phyloP scores from a whole-genome alignment of 169 alveolate genomes.

The Plasmodium falciparum region DNA sequence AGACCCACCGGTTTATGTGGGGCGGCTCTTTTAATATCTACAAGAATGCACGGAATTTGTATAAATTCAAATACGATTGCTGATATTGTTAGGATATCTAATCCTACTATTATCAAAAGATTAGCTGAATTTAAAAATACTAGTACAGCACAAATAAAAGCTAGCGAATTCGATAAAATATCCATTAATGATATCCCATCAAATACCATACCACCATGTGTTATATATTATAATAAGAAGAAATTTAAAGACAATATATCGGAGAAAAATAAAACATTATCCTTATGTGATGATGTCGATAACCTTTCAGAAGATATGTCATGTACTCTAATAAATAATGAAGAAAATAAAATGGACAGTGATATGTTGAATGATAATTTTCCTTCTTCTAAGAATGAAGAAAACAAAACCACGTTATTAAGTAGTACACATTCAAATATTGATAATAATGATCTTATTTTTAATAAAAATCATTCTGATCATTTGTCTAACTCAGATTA shows the following conservation, averaged over 20 bases:
- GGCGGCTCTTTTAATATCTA: conserved; percentile 98
- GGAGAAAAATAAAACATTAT: conserved; percentile 49
- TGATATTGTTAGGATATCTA: conserved; percentile 94
- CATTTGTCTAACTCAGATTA: conserved; percentile 16
- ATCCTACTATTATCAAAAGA: conserved; percentile 96
- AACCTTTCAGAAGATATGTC: not conserved
- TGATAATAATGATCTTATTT: conserved; percentile 16
- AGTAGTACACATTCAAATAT: not conserved
- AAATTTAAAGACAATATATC: conserved; percentile 74
- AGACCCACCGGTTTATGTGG: conserved; percentile 99
- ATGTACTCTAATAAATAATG: not conserved
- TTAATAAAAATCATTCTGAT: not conserved
- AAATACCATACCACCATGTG: conserved; percentile 88
- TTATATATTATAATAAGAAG: conserved; percentile 60
- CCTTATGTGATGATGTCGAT: conserved; percentile 72
- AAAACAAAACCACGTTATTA: not conserved
- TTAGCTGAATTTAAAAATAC: conserved; percentile 96
- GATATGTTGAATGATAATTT: not conserved
- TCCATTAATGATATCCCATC: conserved; percentile 89
- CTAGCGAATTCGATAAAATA: conserved; percentile 93
- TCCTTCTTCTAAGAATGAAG: not conserved
- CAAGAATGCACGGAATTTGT: conserved; percentile 95
- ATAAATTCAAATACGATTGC: conserved; percentile 92
- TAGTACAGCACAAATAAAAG: conserved; percentile 92
- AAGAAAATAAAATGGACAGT: not conserved